Base-by-base conservation (phyloP, 768 basidiomycete genomes). In the Amanita muscaria region DNA sequence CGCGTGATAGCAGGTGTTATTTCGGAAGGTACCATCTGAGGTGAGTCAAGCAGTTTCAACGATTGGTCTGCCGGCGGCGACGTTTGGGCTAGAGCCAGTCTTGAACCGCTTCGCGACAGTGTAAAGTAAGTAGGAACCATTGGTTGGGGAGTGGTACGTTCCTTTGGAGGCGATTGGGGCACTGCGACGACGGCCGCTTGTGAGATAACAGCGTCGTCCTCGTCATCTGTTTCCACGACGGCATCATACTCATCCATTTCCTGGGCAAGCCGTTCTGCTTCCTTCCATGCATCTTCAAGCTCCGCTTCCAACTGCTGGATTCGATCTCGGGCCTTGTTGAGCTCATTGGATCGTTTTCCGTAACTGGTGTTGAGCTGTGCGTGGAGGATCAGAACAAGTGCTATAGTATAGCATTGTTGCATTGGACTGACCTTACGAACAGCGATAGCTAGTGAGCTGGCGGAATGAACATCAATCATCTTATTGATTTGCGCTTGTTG, bases 231-330 rank as follows among this genome's bases (percentile, higher is more conserved):
- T 18, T 49, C 44, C 19, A 58, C 55, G 10, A 54, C 64, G 19
- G 57, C 60, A 42, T 80, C 77, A 40, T 77, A 58, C 33, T 76
- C 76, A 56, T 89, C 85, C 54, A 88, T 71, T 56, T 88, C 83
- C 41, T 66, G 59, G 1, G 86, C 88, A 52, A 88, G 66, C 32
- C 73, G 75, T 53, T 86, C 80, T 2, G 85, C 88, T 47, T 81
- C 79, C 37, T 70, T 71, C 88, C 88, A 89, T 0, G 86, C 88
- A 42, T 89, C 88, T 38, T 82, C 77, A 18, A 88, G 66, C 51
- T 87, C 83, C 11, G 72, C 81, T 52, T 83, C 70, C 16, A 89
- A 71, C 42, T 74, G 68, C 19, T 62, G 62, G 18, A 83, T 71
- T 29, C 68, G 66, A 9, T 67, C 56, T 42, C 68, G 68, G 4